Base-by-base conservation (phyloP, 192 early-diverging fungal genomes). In the Gaertneriomyces semiglobifer region DNA sequence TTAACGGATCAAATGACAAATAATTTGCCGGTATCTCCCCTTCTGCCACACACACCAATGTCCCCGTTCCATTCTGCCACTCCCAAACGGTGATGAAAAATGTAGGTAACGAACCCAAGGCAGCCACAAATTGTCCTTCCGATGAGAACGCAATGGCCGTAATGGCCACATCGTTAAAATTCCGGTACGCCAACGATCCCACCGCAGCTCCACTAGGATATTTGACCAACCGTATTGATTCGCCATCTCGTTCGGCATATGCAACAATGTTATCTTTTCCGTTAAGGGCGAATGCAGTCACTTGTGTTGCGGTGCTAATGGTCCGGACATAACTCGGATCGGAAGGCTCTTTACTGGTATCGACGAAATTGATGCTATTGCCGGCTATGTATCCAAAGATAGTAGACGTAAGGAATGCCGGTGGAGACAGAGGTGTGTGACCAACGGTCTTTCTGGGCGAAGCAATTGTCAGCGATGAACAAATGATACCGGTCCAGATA, bases 1-100 rank as follows among this genome's bases (percentile, higher is more conserved):
- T 70, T n/a, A 77, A 20, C 0, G 83, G 83, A 53, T 80, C 75
- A 62, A 84, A 84, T 1, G 80, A 76, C 9, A 84, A 44, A 6
- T 45, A 44, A 8, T 42, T 50, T 7, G 78, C 74, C 11, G 80
- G 66, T 3, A 18, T 54, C 12, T 55, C 62, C 25, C 71, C 75
- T 8, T 69, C 48, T 8, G 43, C 63, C 25, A 38, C 46, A 55
- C 67, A 69, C 4, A 84, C 44, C 7, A 74, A 16, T 4, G 59
- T 72, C 33, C 63, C 65, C 14, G n/a, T 56, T 12, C 55, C 55
- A 19, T 40, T 65, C 42, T 70, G 71, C 83, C 83, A 84, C 44
- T 82, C 76, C 83, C 83, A 84, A 16, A 84, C 58, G 6, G 71
- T 65, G 44, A 84, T 56, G 7, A 42, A 54, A 53, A 72, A 77